phyloP scores from a whole-genome alignment of 2,329 filamentous ascomycete species.

The Dactylella cylindrospora region DNA sequence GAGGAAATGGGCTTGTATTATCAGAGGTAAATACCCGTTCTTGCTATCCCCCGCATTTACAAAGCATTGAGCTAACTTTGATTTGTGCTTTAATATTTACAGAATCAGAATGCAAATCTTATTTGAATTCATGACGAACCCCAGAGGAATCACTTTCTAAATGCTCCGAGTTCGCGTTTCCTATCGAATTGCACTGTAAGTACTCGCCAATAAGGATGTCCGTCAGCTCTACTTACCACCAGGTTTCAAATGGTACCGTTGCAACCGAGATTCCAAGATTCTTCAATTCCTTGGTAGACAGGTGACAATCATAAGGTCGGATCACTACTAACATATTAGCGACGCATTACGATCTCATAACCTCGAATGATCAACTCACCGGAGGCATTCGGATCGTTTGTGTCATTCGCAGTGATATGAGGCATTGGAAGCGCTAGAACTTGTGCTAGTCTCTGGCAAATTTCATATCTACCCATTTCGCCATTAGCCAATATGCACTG shows the following conservation, averaged over 20 bases:
- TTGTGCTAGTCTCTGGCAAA: constrained; percentile 74
- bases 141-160: constrained; percentile 16
- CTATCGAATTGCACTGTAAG: constrained; percentile 58
- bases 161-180: constrained; percentile 43
- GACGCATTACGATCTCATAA: not conserved
- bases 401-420: constrained; percentile 69
- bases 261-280: constrained; percentile 73
- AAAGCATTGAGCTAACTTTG: constrained; percentile 9
- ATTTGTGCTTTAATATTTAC: constrained; percentile 10
- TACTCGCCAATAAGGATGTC: constrained; percentile 52
- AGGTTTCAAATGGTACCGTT: constrained; percentile 73
- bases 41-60: not conserved
- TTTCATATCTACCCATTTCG: constrained; percentile 57
- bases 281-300: constrained; percentile 73
- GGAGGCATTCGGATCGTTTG: constrained; percentile 69
- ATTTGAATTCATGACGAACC: constrained; percentile 3
- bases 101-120: constrained; percentile 42
- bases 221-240: constrained; percentile 69
- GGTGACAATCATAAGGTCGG: constrained; percentile 82
- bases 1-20: constrained; percentile 47
- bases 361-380: constrained; percentile 42
- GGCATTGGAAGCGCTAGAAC: constrained; percentile 74
- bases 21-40: constrained; percentile 33
- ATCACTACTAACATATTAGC: constrained; percentile 58
- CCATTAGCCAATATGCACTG: constrained; percentile 1